A percentile compares a stretch with the other conserved stretches of the same genome.
Evolutionary conservation across 2,329 filamentous ascomycete genomes (phyloP).

Genomic region (Neofusicoccum parvum): DNA sequence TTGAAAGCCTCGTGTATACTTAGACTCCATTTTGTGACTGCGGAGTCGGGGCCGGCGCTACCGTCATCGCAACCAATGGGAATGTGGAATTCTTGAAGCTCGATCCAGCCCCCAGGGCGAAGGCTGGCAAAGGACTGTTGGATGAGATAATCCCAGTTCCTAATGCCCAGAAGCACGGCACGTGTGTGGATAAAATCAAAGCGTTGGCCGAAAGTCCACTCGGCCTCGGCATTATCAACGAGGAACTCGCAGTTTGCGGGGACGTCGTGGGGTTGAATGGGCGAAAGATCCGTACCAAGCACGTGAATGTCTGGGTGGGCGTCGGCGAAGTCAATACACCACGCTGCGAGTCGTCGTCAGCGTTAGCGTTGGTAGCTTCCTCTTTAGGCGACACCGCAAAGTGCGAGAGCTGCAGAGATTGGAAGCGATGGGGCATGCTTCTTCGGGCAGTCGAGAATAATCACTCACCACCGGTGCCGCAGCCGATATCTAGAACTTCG

Average conservation of each 20-base stretch:
- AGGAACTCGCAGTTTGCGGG: slow-evolving; percentile 32
- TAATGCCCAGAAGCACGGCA: slow-evolving; percentile 53
- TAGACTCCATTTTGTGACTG: slow-evolving; percentile 26
- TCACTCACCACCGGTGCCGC: slow-evolving; percentile 27
- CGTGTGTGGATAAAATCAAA: slow-evolving; percentile 61
- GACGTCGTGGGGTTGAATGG: slow-evolving; percentile 30
- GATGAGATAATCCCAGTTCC: slow-evolving; percentile 53
- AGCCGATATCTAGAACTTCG: slow-evolving; percentile 29
- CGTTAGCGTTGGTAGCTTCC: background rate
- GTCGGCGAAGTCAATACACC: slow-evolving; percentile 26
- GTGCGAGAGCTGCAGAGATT: no score
- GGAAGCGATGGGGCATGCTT: no score
- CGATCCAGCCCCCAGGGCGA: slow-evolving; percentile 52
- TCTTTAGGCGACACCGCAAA: no score
- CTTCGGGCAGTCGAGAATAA: background rate
- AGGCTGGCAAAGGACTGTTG: slow-evolving; percentile 41
- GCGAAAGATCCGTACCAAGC: slow-evolving; percentile 34
- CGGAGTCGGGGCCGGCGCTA: slow-evolving; percentile 25
- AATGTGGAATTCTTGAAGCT: slow-evolving; percentile 46
- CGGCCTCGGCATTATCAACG: slow-evolving; percentile 39
- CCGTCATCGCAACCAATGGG: slow-evolving; percentile 29
- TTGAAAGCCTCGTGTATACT: slow-evolving; percentile 39
- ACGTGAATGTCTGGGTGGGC: slow-evolving; percentile 26
- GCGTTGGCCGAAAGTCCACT: slow-evolving; percentile 55
- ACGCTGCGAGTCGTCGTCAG: slow-evolving; percentile 6